phyloP scores from a whole-genome alignment of 2,329 filamentous ascomycete genomes.

The Periconia sp. region DNA sequence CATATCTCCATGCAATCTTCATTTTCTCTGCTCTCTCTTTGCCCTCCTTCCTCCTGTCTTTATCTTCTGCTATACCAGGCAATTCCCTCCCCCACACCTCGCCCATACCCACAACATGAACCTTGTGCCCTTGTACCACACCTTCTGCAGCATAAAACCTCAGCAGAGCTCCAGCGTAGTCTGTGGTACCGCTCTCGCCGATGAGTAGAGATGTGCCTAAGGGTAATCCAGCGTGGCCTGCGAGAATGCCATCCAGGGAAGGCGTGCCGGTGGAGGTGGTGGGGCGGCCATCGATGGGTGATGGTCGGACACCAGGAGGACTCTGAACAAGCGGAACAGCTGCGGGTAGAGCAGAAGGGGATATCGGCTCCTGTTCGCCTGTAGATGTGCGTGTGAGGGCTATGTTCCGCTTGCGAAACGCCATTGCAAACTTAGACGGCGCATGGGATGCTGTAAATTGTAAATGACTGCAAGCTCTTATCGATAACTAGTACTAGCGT shows the following conservation, averaged over 20 bases:
- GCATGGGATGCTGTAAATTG: no score
- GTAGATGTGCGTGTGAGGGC: constrained; percentile 54
- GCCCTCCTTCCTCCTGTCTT: constrained; percentile 35
- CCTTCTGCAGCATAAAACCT: constrained; percentile 94
- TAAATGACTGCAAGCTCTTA: no score
- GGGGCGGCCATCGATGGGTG: constrained; percentile 82
- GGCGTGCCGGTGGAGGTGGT: constrained; percentile 91
- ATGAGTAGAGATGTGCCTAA: constrained; percentile 81
- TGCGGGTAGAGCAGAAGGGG: constrained; percentile 16
- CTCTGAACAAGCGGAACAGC: constrained; percentile 1
- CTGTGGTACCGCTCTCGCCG: constrained; percentile 90
- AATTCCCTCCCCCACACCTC: constrained; percentile 84
- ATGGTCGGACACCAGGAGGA: constrained; percentile 71
- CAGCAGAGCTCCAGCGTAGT: constrained; percentile 84
- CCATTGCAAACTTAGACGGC: no score
- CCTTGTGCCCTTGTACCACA: constrained; percentile 84
- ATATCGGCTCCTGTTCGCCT: constrained; percentile 21
- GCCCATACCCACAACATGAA: constrained; percentile 82
- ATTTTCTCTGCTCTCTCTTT: constrained; percentile 67
- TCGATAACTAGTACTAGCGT: no score
- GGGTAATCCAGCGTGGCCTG: constrained; percentile 83
- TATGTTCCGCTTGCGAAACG: constrained; percentile 72
- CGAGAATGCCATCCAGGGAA: constrained; percentile 83
- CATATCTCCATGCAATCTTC: constrained; percentile 99
- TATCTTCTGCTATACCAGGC: constrained; percentile 69